A percentile compares a stretch with the other conserved stretches of the same genome.
These are phyloP conservation scores for Apiospora saccharicola DNA, from an alignment of 2,329 filamentous ascomycete species.

Conservation along the genomic window DNA sequence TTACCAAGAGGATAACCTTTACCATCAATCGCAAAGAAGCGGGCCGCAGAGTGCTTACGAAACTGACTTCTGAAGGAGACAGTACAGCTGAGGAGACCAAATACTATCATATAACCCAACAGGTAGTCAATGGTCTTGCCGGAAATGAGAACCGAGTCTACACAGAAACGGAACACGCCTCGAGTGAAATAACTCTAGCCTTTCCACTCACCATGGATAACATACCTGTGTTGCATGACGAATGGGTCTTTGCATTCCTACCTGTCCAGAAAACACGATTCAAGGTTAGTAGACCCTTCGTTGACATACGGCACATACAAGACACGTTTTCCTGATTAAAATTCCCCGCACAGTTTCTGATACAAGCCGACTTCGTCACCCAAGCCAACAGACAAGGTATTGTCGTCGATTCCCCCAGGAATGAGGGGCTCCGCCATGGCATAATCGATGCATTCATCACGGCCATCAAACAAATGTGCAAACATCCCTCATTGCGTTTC, in stretches of 20 bases:
- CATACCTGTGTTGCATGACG: slow-evolving; percentile 35
- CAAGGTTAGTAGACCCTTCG: neutral
- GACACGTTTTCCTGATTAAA: neutral
- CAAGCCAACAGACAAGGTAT: slow-evolving; percentile 54
- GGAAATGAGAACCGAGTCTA: slow-evolving; percentile 24
- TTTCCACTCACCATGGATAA: slow-evolving; percentile 51
- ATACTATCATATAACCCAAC: neutral
- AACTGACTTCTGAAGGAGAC: too few relatives aligned
- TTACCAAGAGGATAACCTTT: too few relatives aligned
- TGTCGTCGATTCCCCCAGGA: slow-evolving; percentile 46
- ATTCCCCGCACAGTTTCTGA: slow-evolving; percentile 47
- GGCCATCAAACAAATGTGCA: slow-evolving; percentile 48
- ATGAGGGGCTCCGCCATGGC: slow-evolving; percentile 43
- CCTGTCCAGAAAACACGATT: slow-evolving; percentile 52
- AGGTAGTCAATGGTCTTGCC: neutral
- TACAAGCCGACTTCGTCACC: slow-evolving; percentile 59
- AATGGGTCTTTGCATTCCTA: slow-evolving; percentile 55
- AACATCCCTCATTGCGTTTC: slow-evolving; percentile 47
- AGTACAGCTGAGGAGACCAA: neutral
- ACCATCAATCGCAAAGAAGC: too few relatives aligned
- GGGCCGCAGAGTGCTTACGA: too few relatives aligned
- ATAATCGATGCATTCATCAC: slow-evolving; percentile 49
- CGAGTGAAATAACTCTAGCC: slow-evolving; percentile 49
- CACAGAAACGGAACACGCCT: neutral
- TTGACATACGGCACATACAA: slow-evolving; percentile 1